phyloP scores from a whole-genome alignment of 176 grass and related monocot species.

The Stipa capillata region DNA sequence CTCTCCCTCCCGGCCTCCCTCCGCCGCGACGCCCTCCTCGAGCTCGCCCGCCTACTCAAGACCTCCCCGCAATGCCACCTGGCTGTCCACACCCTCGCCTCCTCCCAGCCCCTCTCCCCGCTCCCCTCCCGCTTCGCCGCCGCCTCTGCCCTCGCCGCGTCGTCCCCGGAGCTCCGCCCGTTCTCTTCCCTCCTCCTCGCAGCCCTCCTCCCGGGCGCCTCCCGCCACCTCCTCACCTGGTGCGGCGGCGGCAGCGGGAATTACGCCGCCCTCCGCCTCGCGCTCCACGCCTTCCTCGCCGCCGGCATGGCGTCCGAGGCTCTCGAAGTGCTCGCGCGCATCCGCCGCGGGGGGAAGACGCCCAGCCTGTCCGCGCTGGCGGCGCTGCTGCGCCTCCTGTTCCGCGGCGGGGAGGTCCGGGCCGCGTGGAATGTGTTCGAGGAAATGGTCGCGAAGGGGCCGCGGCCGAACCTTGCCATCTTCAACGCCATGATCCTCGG shows the following conservation, averaged over 20 bases:
- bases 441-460: slow-evolving; percentile 58
- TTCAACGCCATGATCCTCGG: slow-evolving; percentile 86
- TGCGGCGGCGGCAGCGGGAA: not conserved
- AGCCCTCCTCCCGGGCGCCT: slow-evolving; percentile 19
- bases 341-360: slow-evolving; percentile 19
- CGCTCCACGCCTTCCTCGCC: slow-evolving; percentile 68
- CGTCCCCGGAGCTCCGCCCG: slow-evolving; percentile 34
- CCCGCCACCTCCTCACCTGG: slow-evolving; percentile 35
- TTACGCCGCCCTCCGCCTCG: slow-evolving; percentile 39
- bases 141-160: slow-evolving; percentile 30
- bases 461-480: slow-evolving; percentile 38
- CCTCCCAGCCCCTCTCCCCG: not conserved
- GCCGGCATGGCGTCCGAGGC: slow-evolving; percentile 57
- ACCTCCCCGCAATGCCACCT: slow-evolving; percentile 33
- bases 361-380: slow-evolving; percentile 50
- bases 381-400: slow-evolving; percentile 48
- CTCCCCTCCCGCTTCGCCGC: slow-evolving; percentile 41
- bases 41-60: slow-evolving; percentile 44
- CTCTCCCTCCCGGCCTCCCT: slow-evolving; percentile 48
- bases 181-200: slow-evolving; percentile 35
- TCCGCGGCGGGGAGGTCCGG: slow-evolving; percentile 37
- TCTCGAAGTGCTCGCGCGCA: slow-evolving; percentile 23
- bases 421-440: slow-evolving; percentile 79
- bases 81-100: slow-evolving; percentile 29
- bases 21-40: slow-evolving; percentile 41